These are phyloP conservation scores for Anethum foeniculum DNA, from an alignment of 140 eudicot species.

Conservation along the genomic window DNA sequence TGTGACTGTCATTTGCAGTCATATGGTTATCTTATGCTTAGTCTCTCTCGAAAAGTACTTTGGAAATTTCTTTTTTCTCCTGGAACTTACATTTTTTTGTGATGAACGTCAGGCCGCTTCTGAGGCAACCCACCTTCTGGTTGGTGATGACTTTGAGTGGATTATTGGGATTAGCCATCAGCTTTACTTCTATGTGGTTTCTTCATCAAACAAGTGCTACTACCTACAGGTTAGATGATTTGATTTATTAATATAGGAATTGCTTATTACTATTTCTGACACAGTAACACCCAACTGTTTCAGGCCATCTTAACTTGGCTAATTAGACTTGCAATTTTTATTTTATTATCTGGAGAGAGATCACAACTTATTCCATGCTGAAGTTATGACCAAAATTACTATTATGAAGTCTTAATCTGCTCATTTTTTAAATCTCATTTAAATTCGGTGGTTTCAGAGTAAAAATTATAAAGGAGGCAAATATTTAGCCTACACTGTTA, in stretches of 20 bases:
- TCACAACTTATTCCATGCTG: background rate
- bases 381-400: background rate
- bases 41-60: background rate
- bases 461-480: too few species aligned
- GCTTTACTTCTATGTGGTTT: slow-evolving; percentile 99
- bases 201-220: slow-evolving; percentile 99
- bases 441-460: background rate
- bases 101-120: slow-evolving; percentile 58
- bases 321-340: background rate
- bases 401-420: background rate
- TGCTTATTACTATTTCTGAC: background rate
- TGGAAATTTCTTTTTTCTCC: background rate
- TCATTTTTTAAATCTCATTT: background rate
- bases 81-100: slow-evolving; percentile 11
- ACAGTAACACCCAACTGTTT: background rate
- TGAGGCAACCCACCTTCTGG: slow-evolving; percentile 84
- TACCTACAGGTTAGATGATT: slow-evolving; percentile 64
- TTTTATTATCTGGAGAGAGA: background rate
- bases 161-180: slow-evolving; percentile 83
- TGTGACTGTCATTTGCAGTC: background rate
- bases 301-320: background rate
- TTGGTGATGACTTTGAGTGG: slow-evolving; percentile 92
- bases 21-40: slow-evolving; percentile 6
- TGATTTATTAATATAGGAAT: background rate
- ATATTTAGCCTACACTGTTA: too few species aligned